Percentiles rank a stretch among this genome's conserved stretches.
phyloP scores from a whole-genome alignment of 805 yeast genomes.

The Saccharomycopsis fodiens region DNA sequence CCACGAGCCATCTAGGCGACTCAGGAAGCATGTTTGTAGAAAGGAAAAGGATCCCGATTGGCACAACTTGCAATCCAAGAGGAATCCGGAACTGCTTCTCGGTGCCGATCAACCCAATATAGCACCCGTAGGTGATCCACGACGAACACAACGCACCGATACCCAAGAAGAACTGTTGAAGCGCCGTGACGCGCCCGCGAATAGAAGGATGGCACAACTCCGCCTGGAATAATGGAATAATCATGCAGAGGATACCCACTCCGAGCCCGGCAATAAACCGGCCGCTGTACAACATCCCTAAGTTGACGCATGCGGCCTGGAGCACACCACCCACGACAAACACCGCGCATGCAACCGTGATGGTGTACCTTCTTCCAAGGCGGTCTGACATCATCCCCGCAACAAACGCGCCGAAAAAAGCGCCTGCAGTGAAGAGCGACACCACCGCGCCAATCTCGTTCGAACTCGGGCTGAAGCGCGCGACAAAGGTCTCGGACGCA shows the following conservation, averaged over 20 bases:
- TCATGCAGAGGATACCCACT: conserved; percentile 12
- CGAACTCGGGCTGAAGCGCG: conserved; percentile 16
- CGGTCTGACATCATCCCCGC: conserved; percentile 24
- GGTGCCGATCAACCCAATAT: conserved; percentile 20
- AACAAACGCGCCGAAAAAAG: conserved; percentile 34
- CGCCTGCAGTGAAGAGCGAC: conserved; percentile 35
- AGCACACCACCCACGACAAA: conserved; percentile 9
- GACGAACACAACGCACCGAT: conserved; percentile 28
- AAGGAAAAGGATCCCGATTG: conserved; percentile 35
- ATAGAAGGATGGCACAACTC: conserved; percentile 26
- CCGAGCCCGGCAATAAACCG: conserved; percentile 11
- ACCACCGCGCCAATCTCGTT: conserved; percentile 27
- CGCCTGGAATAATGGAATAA: conserved; percentile 20
- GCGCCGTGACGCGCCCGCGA: conserved; percentile 26
- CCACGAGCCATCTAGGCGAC: conserved; percentile 12
- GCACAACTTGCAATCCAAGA: conserved; percentile 40
- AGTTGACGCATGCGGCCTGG: conserved; percentile 8
- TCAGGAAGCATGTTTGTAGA: conserved; percentile 29
- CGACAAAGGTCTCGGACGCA: conserved; percentile 24
- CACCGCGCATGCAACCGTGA: conserved; percentile 6
- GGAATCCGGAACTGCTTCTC: conserved; percentile 37
- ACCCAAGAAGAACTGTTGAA: conserved; percentile 26
- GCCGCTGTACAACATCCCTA: conserved; percentile 8
- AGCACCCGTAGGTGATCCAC: conserved; percentile 30
- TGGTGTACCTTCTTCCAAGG: conserved; percentile 10